Base-by-base conservation (phyloP, 2,329 filamentous ascomycete genomes). In the Microdochium trichocladiopsis region DNA sequence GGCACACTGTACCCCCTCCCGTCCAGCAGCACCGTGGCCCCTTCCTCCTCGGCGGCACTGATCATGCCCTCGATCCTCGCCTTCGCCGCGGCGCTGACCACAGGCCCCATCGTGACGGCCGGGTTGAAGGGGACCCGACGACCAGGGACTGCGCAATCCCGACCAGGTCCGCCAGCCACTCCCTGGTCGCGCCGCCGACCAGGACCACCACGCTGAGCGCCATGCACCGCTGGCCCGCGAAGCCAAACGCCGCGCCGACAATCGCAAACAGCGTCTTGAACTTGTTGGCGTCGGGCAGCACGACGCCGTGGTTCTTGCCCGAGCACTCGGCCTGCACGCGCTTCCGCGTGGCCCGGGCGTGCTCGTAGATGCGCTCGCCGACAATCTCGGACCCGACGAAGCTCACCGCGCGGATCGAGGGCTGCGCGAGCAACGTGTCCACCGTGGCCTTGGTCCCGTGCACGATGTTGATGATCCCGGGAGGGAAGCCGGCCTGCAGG, bases 351-450 rank as follows among this genome's bases (percentile, higher is more conserved):
- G 88, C 88, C 2, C 87, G 90, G 28, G 83, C 89, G 52, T 88
- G 83, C 52, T 76, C 71, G 72, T 84, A 94, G 69, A 94, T 94
- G 75, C 94, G 94, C 73, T 93, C 88, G 63, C 89, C 89, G 6
- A 89, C 90, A 77, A 89, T 88, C 77, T 94, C 94, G 71, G 86
- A 84, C 57, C 89, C 89, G 36, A 95, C 90, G 63, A 95, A 95
- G 71, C 83, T 88, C 63, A 95, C 81, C 52, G 90, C 89, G 79
- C 92, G 93, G 77, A 95, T 90, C 57, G 80, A 79, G 21, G 89
- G 89, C 67, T 90, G 87, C 62, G 94, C 90, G 49, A 94, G 80
- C 65, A 95, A 87, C 70, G 92, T 94, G 72, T 94, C 84, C 54
- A 95, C 90, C 12, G 89, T 87, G 69, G 82, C 82, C 66, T 89